Evolutionary conservation across 1,284 basidiomycete species (phyloP).

Genomic region (Testicularia cyperi): DNA sequence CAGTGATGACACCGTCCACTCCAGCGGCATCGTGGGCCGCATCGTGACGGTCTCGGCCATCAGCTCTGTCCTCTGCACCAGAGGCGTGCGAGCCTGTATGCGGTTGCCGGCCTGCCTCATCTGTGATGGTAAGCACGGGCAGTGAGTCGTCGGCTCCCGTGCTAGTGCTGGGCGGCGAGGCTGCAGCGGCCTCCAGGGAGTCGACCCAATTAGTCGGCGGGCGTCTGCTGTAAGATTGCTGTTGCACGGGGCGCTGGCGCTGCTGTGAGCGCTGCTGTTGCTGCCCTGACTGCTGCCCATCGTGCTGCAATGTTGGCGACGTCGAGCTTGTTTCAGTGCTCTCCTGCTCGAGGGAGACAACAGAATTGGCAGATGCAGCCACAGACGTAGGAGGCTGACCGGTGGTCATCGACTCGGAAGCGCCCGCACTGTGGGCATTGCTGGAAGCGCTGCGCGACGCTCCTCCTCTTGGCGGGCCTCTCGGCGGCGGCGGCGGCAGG

Average conservation of each 20-base stretch:
- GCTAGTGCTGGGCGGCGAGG: slow-evolving; percentile 20
- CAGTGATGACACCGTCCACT: too few species aligned
- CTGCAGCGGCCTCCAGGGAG: slow-evolving; percentile 31
- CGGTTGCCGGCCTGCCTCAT: too few species aligned
- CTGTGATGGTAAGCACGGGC: slow-evolving; percentile 29
- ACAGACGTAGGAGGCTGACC: too few species aligned
- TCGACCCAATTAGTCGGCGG: slow-evolving; percentile 24
- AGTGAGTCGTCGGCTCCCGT: slow-evolving; percentile 17
- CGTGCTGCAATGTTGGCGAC: slow-evolving; percentile 1
- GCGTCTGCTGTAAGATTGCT: too few species aligned
- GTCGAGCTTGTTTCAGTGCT: too few species aligned
- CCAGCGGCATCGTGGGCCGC: slow-evolving; percentile 14
- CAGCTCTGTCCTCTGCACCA: not conserved
- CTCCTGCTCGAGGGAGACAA: slow-evolving; percentile 26
- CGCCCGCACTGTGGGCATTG: not conserved
- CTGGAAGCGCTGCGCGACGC: slow-evolving; percentile 18
- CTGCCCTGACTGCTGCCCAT: slow-evolving; percentile 2
- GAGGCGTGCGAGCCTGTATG: too few species aligned
- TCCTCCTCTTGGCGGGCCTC: slow-evolving; percentile 29
- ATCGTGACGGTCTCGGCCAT: not conserved
- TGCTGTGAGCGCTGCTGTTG: slow-evolving; percentile 3
- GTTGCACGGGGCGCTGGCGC: slow-evolving; percentile 18
- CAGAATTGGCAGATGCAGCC: too few species aligned
- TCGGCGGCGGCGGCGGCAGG: slow-evolving; percentile 17
- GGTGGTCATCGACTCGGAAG: too few species aligned